Percentiles rank a stretch among this genome's conserved stretches.
These are phyloP conservation scores for Forsythia suspensa DNA, from an alignment of 257 asterid species.

Conservation along the genomic window DNA sequence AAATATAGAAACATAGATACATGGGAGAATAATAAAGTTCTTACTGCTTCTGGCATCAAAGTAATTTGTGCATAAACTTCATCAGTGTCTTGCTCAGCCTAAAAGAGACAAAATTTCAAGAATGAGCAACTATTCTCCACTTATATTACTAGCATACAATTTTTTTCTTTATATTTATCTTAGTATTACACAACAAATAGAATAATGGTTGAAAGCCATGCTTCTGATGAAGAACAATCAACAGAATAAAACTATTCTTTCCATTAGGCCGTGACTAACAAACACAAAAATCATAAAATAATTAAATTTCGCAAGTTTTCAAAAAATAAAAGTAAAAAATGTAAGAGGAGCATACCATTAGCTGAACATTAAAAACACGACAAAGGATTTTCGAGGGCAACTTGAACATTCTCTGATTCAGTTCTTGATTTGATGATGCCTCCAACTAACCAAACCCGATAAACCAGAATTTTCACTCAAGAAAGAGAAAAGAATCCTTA, in stretches of 20 bases:
- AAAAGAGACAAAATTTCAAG: not conserved
- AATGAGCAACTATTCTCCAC: not conserved
- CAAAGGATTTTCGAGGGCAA: conserved; percentile 62
- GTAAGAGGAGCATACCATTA: conserved; percentile 38
- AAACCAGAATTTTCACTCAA: not conserved
- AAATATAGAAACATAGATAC: not conserved
- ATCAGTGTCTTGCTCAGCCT: conserved; percentile 59
- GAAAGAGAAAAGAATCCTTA: too few species aligned
- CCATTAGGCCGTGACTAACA: too few species aligned
- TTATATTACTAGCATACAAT: not conserved
- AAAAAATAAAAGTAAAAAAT: not conserved
- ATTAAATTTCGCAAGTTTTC: not conserved
- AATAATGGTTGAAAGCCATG: too few species aligned
- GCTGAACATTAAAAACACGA: conserved; percentile 40
- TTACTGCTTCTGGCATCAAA: conserved; percentile 47
- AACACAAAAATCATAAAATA: too few species aligned
- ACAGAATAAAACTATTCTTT: too few species aligned
- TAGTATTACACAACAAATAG: not conserved
- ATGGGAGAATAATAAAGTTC: not conserved
- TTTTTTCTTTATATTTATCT: not conserved
- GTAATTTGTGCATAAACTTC: conserved; percentile 54
- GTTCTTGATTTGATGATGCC: conserved; percentile 58
- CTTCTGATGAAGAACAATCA: too few species aligned
- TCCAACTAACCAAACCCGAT: conserved; percentile 41
- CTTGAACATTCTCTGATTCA: conserved; percentile 48